A percentile compares a stretch with the other conserved stretches of the same genome.
Conservation (phyloP, 148 eudicot species). For the Hydrangea macrophylla region DNA sequence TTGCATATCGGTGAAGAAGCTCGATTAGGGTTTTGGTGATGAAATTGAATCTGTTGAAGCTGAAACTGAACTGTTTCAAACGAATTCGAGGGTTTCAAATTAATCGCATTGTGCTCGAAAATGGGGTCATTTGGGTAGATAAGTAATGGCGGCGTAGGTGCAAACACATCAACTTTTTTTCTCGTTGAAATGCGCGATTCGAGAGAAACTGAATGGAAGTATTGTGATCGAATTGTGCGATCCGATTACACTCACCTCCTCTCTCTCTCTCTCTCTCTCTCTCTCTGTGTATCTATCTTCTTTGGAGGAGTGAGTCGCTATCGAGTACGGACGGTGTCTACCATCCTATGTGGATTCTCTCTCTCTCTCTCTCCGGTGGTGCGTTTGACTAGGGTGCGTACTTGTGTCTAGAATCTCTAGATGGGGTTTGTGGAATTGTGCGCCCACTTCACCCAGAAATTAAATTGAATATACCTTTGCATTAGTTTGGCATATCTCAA, state of each 20-base stretch:
- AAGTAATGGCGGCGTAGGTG: conserved; percentile 9
- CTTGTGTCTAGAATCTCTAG: too few species aligned
- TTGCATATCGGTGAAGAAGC: conserved; percentile 13
- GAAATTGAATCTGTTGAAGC: conserved; percentile 2
- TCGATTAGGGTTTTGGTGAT: conserved; percentile 13
- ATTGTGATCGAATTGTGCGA: not conserved
- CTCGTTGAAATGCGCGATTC: not conserved
- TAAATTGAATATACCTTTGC: too few species aligned
- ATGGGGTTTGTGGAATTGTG: too few species aligned
- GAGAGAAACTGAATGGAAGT: too few species aligned
- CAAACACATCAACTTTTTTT: not conserved
- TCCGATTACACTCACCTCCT: not conserved
- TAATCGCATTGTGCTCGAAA: conserved; percentile 11
- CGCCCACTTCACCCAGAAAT: too few species aligned
- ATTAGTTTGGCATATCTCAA: too few species aligned
- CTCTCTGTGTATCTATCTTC: too few species aligned
- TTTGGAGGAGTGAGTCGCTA: too few species aligned
- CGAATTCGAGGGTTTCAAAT: conserved; percentile 3
- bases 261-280: not conserved
- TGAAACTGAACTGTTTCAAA: conserved; percentile 9
- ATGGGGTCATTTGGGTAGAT: not conserved
- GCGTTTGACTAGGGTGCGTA: too few species aligned
- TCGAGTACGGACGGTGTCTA: too few species aligned
- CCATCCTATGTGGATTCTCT: too few species aligned
- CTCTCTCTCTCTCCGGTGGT: too few species aligned